phyloP scores from a whole-genome alignment of 164 flowering plant species.

The Stephania japonica region DNA sequence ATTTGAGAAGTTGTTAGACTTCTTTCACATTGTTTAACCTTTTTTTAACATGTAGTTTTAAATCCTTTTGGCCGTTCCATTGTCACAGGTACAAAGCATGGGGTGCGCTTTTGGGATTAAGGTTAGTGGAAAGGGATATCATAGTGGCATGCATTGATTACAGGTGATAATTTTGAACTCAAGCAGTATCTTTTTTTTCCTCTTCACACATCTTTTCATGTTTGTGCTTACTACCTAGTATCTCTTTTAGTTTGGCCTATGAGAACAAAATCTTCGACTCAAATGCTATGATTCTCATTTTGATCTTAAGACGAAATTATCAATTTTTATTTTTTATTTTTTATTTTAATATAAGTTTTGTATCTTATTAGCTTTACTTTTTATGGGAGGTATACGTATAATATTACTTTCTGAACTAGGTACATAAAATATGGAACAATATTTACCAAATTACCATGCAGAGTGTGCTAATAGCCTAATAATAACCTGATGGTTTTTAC shows the following conservation, averaged over 20 bases:
- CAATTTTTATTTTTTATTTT: too few species aligned
- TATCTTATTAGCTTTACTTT: too few species aligned
- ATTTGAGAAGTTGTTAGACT: background rate
- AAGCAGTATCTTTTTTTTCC: background rate
- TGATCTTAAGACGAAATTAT: too few species aligned
- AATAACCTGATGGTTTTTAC: too few species aligned
- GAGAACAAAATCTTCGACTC: too few species aligned
- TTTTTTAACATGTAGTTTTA: background rate
- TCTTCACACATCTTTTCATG: background rate
- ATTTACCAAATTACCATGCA: too few species aligned
- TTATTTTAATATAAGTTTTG: too few species aligned
- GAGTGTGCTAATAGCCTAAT: too few species aligned
- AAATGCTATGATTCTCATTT: too few species aligned
- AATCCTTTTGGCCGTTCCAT: slow-evolving; percentile 2
- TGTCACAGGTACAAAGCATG: slow-evolving; percentile 87
- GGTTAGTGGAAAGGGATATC: slow-evolving; percentile 77
- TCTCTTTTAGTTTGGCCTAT: background rate
- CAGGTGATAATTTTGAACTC: slow-evolving; percentile 42
- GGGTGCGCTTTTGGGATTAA: slow-evolving; percentile 88
- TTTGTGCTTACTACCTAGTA: background rate
- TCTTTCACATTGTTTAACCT: background rate
- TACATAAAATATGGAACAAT: too few species aligned
- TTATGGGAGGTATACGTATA: too few species aligned
- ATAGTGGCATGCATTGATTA: slow-evolving; percentile 96
- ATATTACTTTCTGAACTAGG: too few species aligned